These are phyloP conservation scores for Clarireedia sp. DNA, from an alignment of 2,329 filamentous ascomycete species.

Conservation along the genomic window DNA sequence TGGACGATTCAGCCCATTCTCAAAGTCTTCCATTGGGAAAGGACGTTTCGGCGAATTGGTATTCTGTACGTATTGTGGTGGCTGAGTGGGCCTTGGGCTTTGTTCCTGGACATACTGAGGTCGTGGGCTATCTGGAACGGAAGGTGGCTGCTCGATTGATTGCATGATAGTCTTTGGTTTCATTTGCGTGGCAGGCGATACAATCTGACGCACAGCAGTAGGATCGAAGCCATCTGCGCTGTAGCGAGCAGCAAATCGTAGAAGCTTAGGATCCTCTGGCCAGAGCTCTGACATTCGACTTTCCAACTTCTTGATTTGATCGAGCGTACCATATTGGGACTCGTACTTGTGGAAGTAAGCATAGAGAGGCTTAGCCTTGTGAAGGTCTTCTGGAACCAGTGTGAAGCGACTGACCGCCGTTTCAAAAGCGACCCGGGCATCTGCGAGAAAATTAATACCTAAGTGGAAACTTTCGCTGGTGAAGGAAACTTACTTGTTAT, in stretches of 20 bases:
- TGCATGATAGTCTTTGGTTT: constrained; percentile 51
- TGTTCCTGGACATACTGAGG: constrained; percentile 24
- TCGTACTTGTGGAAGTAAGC: constrained; percentile 93
- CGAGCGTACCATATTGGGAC: constrained; percentile 84
- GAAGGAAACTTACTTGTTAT: constrained; percentile 65
- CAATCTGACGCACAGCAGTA: constrained; percentile 69
- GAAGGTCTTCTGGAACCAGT: constrained; percentile 63
- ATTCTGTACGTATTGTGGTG: constrained; percentile 23
- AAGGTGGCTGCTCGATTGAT: constrained; percentile 44
- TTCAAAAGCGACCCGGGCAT: constrained; percentile 93
- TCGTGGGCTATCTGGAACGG: constrained; percentile 32
- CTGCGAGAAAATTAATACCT: constrained; percentile 37
- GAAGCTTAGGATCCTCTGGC: constrained; percentile 72
- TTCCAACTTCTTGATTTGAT: constrained; percentile 85
- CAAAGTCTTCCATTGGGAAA: constrained; percentile 53
- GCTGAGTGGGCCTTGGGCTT: constrained; percentile 28
- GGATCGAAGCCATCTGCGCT: constrained; percentile 71
- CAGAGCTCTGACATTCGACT: constrained; percentile 91
- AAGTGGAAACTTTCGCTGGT: not conserved
- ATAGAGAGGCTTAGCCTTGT: constrained; percentile 78
- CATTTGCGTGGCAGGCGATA: constrained; percentile 74
- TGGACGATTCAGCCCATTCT: constrained; percentile 63
- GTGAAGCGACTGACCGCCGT: constrained; percentile 80
- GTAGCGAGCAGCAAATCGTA: constrained; percentile 70
- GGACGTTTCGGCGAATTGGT: constrained; percentile 35